These are phyloP conservation scores for Fusarium tjaetaba DNA, from an alignment of 2,329 filamentous ascomycete species.

Conservation along the genomic window DNA sequence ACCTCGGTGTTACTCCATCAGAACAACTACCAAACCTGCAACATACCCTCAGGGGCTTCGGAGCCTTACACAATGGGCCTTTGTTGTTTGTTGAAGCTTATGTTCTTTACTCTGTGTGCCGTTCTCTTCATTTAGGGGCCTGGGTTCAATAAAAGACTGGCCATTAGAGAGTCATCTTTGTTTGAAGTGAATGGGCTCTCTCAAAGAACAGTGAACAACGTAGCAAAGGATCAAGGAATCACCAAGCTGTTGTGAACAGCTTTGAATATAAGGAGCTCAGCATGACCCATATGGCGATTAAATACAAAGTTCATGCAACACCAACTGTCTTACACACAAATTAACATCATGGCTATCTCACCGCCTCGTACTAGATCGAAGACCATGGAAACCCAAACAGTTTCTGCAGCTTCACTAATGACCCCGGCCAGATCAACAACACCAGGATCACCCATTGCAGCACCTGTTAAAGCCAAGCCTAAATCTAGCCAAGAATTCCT, in stretches of 20 bases:
- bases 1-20: too few species aligned
- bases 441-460: neutral
- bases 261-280: neutral
- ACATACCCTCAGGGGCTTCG: neutral
- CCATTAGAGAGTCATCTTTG: neutral
- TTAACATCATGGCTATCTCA: conserved; percentile 3
- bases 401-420: neutral
- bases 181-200: neutral
- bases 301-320: neutral
- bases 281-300: neutral
- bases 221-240: neutral
- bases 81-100: neutral
- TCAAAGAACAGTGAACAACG: neutral
- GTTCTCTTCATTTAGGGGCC: neutral
- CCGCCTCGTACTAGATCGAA: neutral
- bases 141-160: neutral
- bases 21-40: neutral
- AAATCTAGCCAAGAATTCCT: neutral
- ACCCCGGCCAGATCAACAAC: neutral
- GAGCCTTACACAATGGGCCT: neutral
- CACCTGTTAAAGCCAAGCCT: neutral
- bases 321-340: neutral
- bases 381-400: neutral
- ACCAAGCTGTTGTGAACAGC: neutral
- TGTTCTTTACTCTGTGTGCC: neutral